Base-by-base conservation (phyloP, 495 filamentous ascomycete species). In the Thozetella sp. region DNA sequence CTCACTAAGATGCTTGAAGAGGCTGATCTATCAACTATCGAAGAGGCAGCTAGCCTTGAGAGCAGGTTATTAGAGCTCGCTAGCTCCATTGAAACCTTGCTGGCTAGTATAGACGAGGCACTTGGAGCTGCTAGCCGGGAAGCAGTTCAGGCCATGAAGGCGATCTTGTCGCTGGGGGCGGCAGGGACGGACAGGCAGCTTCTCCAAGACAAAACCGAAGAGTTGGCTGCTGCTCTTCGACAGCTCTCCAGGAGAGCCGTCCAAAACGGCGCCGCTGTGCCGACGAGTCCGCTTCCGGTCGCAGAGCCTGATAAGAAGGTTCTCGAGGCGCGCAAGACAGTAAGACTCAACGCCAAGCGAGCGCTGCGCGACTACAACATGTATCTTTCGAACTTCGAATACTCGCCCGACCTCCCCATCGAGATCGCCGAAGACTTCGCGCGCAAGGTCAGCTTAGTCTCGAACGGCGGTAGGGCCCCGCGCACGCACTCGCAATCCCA, bases 381-480 rank as follows among this genome's bases (percentile, higher is more conserved):
- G 22, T 92, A 88, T 62, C 73, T 93, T 2, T 84, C 84, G 10
- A 77, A 86, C 60, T 89, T 92, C 58, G 88, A 93, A 64, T 93
- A 93, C 69, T 90, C 90, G 2, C 87, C 90, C 1, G 85, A 90
- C 51, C 69, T 91, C 22, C 78, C 86, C 22, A 69, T 85, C 25
- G 83, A 87, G 50, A 76, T 87, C 23, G 83, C 84, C 23, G 83
- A 90, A 63, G 88, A 90, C 13, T 90, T 90, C 65, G 74, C 88
- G 30, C 83, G 79, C 40, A 86, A 85, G 57, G 82, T 90, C 3
- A 86, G 86, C 62, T 77, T 78, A 56, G 77, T 81, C 9, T 80
- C 84, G n/a, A 58, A 77, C 57, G 63, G 72, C 58, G 34, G 57
- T 50, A 61, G 72, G 62, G 48, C 62, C 53, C 57, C 68, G n/a